A percentile compares a stretch with the other conserved stretches of the same genome.
phyloP scores from a whole-genome alignment of 768 basidiomycete species.

The Lentinula edodes region DNA sequence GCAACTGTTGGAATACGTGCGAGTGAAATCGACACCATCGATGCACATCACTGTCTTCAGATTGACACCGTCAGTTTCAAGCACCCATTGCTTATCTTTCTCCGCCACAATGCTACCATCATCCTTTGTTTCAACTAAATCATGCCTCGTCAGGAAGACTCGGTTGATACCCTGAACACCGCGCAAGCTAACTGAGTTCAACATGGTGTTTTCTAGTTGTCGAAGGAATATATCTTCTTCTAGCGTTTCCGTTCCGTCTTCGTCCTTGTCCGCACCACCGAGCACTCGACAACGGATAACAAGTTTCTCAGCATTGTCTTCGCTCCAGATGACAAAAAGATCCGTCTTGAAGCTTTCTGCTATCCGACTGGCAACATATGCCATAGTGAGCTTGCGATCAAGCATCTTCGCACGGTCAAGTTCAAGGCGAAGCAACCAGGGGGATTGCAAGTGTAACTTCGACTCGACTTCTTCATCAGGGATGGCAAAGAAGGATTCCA shows the following conservation, averaged over 20 bases:
- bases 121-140: conserved; percentile 59
- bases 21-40: conserved; percentile 88
- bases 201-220: conserved; percentile 93
- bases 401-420: conserved; percentile 97
- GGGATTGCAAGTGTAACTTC: conserved; percentile 88
- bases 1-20: conserved; percentile 97
- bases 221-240: conserved; percentile 97
- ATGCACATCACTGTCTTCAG: conserved; percentile 92
- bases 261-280: conserved; percentile 80
- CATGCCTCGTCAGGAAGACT: conserved; percentile 90
- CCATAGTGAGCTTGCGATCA: conserved; percentile 93
- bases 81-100: conserved; percentile 85
- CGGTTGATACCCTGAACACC: conserved; percentile 88
- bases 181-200: conserved; percentile 90
- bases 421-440: conserved; percentile 95
- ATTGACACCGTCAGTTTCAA: conserved; percentile 97
- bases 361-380: conserved; percentile 89
- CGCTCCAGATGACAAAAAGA: conserved; percentile 97
- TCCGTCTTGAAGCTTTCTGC: conserved; percentile 94
- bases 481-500: conserved; percentile 98
- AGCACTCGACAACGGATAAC: conserved; percentile 94
- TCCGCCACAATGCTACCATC: conserved; percentile 63
- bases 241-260: conserved; percentile 64
- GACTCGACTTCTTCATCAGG: conserved; percentile 94
- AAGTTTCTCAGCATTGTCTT: conserved; percentile 97